Percentiles rank a stretch among this genome's conserved stretches.
Evolutionary conservation across 108 stramenopile species (phyloP).

Genomic region (Seminavis robusta): DNA sequence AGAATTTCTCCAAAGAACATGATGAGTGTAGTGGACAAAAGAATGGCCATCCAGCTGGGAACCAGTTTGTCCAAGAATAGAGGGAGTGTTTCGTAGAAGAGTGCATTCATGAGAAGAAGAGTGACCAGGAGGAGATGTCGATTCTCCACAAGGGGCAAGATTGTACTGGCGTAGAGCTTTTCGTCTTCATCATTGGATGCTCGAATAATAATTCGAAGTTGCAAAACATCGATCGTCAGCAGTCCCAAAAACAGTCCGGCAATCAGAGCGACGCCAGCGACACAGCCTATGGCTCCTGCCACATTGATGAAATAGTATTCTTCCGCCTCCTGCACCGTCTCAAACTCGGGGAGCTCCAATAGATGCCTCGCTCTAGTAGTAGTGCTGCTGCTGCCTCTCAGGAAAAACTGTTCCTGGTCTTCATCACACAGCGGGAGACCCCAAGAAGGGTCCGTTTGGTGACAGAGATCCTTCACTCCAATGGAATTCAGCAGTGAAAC

Average conservation of each 20-base stretch:
- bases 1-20: constrained; percentile 85
- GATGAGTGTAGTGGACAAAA: constrained; percentile 77
- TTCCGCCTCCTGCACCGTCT: too few species aligned
- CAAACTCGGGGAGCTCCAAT: too few species aligned
- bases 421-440: too few species aligned
- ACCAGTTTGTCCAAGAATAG: constrained; percentile 84
- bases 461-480: too few species aligned
- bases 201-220: constrained; percentile 52
- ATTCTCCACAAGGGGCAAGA: constrained; percentile 48
- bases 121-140: constrained; percentile 88
- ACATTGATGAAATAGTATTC: too few species aligned
- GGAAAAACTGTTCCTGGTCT: too few species aligned
- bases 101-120: constrained; percentile 83
- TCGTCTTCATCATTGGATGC: constrained; percentile 44
- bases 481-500: too few species aligned
- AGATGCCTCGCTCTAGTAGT: too few species aligned
- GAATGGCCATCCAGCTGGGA: constrained; percentile 73
- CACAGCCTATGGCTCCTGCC: constrained; percentile 29
- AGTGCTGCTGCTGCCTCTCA: too few species aligned
- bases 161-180: constrained; percentile 22
- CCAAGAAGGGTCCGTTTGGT: too few species aligned
- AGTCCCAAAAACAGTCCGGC: constrained; percentile 81
- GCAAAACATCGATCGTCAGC: constrained; percentile 72
- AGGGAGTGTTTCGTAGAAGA: constrained; percentile 85
- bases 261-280: constrained; percentile 61